These are phyloP conservation scores for Gardenia jasminoides DNA, from an alignment of 257 asterid species.

Conservation along the genomic window DNA sequence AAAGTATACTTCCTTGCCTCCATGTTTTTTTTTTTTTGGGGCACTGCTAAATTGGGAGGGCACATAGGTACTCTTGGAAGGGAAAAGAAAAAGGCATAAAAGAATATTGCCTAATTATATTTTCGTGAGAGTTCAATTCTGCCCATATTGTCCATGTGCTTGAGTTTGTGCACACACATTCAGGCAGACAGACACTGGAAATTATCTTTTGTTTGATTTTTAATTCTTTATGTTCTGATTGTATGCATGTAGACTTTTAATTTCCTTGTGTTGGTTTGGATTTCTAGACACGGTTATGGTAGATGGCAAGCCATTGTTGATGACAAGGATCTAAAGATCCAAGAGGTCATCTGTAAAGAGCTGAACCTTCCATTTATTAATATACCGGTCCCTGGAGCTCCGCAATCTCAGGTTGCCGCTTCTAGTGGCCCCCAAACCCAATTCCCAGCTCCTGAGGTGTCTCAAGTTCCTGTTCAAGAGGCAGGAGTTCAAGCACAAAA, in stretches of 20 bases:
- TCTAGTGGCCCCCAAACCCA: conserved; percentile 43
- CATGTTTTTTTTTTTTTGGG: conserved; percentile 8
- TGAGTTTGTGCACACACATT: background rate
- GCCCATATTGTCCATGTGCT: background rate
- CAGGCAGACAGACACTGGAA: background rate
- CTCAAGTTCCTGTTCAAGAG: conserved; percentile 40
- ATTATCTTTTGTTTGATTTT: background rate
- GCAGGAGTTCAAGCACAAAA: conserved; percentile 47
- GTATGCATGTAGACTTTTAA: background rate
- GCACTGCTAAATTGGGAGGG: background rate
- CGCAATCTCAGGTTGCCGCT: conserved; percentile 43
- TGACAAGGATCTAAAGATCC: conserved; percentile 81
- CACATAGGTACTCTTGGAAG: background rate
- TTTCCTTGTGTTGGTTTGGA: conserved; percentile 26
- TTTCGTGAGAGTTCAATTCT: background rate
- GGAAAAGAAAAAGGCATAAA: background rate
- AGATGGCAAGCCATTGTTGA: conserved; percentile 98
- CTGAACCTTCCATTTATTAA: conserved; percentile 60
- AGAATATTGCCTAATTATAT: no score
- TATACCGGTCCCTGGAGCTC: conserved; percentile 59
- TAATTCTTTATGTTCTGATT: background rate
- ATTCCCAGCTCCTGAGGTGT: conserved; percentile 37
- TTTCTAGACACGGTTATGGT: conserved; percentile 90
- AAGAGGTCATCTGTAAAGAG: conserved; percentile 89
- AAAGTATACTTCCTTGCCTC: conserved; percentile 44